Evolutionary conservation across 805 yeast species (phyloP).

Genomic region (Lipomyces chichibuensis): DNA sequence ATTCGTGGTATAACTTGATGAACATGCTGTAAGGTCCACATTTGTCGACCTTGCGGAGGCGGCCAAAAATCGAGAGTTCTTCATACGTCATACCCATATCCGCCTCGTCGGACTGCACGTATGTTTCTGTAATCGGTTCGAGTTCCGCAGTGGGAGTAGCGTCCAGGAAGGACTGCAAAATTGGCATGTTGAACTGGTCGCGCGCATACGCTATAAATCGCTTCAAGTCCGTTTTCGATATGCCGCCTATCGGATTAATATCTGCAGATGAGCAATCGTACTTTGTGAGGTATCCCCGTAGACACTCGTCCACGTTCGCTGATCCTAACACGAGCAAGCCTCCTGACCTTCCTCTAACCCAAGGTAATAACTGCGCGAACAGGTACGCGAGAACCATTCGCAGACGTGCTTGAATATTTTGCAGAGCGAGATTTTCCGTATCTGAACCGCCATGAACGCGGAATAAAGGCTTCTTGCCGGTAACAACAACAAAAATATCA

Average conservation of each 20-base stretch:
- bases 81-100: conserved; percentile 99
- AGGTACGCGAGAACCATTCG: conserved; percentile 93
- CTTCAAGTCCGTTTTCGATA: conserved; percentile 90
- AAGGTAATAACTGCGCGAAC: conserved; percentile 92
- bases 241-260: conserved; percentile 98
- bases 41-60: conserved; percentile 85
- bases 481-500: conserved; percentile 78
- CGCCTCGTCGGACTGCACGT: conserved; percentile 93
- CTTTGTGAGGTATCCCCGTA: conserved; percentile 93
- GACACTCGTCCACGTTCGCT: conserved; percentile 96
- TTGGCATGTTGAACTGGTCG: conserved; percentile 68
- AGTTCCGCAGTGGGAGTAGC: conserved; percentile 98
- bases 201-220: conserved; percentile 82
- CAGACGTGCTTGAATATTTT: conserved; percentile 93
- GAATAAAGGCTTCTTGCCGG: conserved; percentile 86
- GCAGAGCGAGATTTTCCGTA: conserved; percentile 90
- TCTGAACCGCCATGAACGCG: conserved; percentile 92
- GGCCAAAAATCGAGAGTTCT: conserved; percentile 88
- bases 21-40: conserved; percentile 98
- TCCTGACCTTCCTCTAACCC: conserved; percentile 77
- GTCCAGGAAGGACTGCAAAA: conserved; percentile 72
- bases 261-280: conserved; percentile 98
- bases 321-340: conserved; percentile 91
- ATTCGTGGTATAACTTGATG: conserved; percentile 81
- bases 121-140: conserved; percentile 90